phyloP scores from a whole-genome alignment of 1,284 basidiomycete genomes.

The Melanopsichium pennsylvanicum region DNA sequence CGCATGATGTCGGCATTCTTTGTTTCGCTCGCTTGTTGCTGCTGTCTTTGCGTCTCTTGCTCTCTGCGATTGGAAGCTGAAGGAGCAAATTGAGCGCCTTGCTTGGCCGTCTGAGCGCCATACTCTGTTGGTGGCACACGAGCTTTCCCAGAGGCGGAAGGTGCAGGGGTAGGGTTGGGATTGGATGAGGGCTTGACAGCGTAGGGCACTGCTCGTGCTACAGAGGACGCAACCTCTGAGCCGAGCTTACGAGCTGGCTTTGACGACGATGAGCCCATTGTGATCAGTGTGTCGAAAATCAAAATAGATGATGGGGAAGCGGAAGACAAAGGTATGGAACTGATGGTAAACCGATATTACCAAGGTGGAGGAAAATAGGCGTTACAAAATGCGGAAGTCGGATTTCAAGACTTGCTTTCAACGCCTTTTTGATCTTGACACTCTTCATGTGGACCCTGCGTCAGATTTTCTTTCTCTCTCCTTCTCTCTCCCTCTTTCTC shows the following conservation, averaged over 20 bases:
- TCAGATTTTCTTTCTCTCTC: neutral
- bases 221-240: conserved; percentile 26
- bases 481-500: too few species aligned
- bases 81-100: conserved; percentile 22
- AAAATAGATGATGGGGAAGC: neutral
- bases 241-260: conserved; percentile 51
- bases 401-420: neutral
- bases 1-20: conserved; percentile 47
- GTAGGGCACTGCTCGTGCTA: conserved; percentile 17
- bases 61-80: conserved; percentile 19
- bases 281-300: neutral
- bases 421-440: neutral
- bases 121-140: conserved; percentile 21
- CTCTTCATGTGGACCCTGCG: conserved; percentile 25
- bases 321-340: neutral
- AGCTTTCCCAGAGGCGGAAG: neutral
- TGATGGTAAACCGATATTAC: conserved; percentile 15
- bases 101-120: conserved; percentile 17
- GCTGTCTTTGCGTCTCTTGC: conserved; percentile 29
- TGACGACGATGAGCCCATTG: conserved; percentile 48
- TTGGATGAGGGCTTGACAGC: conserved; percentile 20
- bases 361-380: conserved; percentile 31
- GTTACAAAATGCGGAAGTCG: conserved; percentile 21
- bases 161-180: neutral
- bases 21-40: conserved; percentile 34